These are phyloP conservation scores for Mucor sp. DNA, from an alignment of 371 early-diverging fungal genomes.

Conservation along the genomic window DNA sequence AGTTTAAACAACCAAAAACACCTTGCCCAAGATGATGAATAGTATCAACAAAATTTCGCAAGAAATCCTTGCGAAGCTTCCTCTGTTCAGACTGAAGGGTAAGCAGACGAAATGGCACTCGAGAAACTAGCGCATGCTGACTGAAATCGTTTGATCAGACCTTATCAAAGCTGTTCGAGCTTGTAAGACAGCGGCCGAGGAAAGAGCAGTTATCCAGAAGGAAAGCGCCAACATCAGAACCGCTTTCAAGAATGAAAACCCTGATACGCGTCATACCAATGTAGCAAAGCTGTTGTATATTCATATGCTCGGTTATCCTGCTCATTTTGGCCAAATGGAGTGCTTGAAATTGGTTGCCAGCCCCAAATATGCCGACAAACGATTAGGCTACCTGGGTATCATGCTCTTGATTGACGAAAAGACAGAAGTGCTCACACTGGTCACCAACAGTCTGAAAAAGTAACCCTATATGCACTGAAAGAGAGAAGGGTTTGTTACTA, in stretches of 20 bases:
- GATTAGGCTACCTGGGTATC: constrained; percentile 96
- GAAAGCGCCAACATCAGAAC: constrained; percentile 94
- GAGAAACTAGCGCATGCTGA: neutral
- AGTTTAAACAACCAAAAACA: neutral
- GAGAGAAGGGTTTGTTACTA: too few relatives aligned
- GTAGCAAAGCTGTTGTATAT: constrained; percentile 96
- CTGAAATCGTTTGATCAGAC: constrained; percentile 51
- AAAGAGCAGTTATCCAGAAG: constrained; percentile 94
- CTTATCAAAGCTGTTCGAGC: constrained; percentile 95
- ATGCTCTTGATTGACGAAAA: constrained; percentile 97
- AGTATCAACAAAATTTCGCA: constrained; percentile 57
- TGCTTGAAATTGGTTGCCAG: constrained; percentile 96
- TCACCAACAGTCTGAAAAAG: constrained; percentile 97
- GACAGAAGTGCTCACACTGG: constrained; percentile 92
- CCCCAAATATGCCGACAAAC: constrained; percentile 92
- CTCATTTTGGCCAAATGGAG: constrained; percentile 98
- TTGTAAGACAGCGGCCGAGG: constrained; percentile 98
- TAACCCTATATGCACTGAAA: constrained; percentile 32
- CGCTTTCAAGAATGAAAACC: constrained; percentile 32
- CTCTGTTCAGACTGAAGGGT: constrained; percentile 54
- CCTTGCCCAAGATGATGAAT: constrained; percentile 37
- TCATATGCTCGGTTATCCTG: constrained; percentile 97
- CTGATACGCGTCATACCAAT: constrained; percentile 66
- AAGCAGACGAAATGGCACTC: neutral
- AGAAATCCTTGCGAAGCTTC: constrained; percentile 54